Percentiles rank a stretch among this genome's conserved stretches.
Evolutionary conservation across 208 protist species (phyloP).

Genomic region (Phytomonas sp.): DNA sequence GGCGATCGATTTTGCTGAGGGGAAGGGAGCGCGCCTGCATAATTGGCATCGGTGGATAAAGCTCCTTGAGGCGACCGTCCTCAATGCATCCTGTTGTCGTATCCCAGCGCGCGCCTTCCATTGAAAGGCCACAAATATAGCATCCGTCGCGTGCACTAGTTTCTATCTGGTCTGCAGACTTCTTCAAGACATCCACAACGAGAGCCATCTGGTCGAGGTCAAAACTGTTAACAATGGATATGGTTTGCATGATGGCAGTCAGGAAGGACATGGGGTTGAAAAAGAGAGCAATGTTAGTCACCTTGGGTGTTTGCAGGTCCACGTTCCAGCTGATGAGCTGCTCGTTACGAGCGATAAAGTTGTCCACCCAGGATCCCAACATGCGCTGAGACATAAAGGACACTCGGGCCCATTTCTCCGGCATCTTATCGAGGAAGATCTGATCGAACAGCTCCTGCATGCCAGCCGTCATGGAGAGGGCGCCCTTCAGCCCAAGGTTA

Average conservation of each 20-base stretch:
- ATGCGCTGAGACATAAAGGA: conserved; percentile 94
- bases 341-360: conserved; percentile 92
- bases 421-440: conserved; percentile 91
- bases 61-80: conserved; percentile 92
- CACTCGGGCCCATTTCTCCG: conserved; percentile 90
- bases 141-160: conserved; percentile 94
- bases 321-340: conserved; percentile 92
- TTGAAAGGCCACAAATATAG: conserved; percentile 94
- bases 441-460: conserved; percentile 92
- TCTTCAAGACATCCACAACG: conserved; percentile 94
- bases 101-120: conserved; percentile 98
- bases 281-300: conserved; percentile 92
- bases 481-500: conserved; percentile 93
- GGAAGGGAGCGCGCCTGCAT: conserved; percentile 90
- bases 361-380: conserved; percentile 93
- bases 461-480: conserved; percentile 88
- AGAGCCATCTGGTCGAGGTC: conserved; percentile 95
- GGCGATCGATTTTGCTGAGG: conserved; percentile 87
- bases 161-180: conserved; percentile 92
- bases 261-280: conserved; percentile 99
- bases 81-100: conserved; percentile 75
- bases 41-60: conserved; percentile 93
- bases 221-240: conserved; percentile 95
- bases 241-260: conserved; percentile 98
- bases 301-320: conserved; percentile 91